These are phyloP conservation scores for Sporodiniella umbellata DNA, from an alignment of 371 early-diverging fungal genomes.

Conservation along the genomic window DNA sequence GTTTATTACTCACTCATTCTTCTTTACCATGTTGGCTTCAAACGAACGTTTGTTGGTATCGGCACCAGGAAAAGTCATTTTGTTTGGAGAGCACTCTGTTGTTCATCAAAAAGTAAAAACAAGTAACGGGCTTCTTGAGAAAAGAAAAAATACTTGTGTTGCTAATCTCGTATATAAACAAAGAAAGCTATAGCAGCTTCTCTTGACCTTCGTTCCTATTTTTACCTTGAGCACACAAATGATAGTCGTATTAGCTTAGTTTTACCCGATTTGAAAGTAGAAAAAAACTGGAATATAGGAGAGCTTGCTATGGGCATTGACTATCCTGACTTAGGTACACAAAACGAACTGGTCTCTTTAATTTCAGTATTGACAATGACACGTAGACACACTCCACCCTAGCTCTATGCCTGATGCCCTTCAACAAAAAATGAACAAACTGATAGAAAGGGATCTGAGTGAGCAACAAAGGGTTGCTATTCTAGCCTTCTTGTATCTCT, in stretches of 20 bases:
- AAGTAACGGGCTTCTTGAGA: too few species aligned
- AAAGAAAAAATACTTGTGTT: background rate
- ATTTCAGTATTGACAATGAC: background rate
- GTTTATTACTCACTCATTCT: background rate
- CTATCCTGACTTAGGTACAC: conserved; percentile 19
- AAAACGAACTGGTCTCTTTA: background rate
- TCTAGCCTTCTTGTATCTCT: conserved; percentile 46
- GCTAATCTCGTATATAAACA: background rate
- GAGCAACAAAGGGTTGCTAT: conserved; percentile 32
- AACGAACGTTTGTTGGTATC: conserved; percentile 46
- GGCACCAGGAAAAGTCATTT: conserved; percentile 94
- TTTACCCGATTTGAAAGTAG: conserved; percentile 53
- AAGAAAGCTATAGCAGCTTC: conserved; percentile 71
- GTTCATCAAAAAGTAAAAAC: conserved; percentile 93
- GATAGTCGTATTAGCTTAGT: conserved; percentile 36
- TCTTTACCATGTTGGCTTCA: conserved; percentile 6
- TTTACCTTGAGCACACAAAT: conserved; percentile 45
- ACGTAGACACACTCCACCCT: conserved; percentile 34
- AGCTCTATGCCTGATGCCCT: conserved; percentile 31
- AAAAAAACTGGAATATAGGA: conserved; percentile 33
- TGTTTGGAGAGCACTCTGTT: conserved; percentile 98
- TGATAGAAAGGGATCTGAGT: conserved; percentile 7
- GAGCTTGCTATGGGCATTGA: conserved; percentile 28
- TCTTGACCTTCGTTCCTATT: conserved; percentile 64
- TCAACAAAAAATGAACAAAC: conserved; percentile 9